A percentile compares a stretch with the other conserved stretches of the same genome.
phyloP scores from a whole-genome alignment of 2,329 filamentous ascomycete genomes.

The Hirsutella minnesotensis region DNA sequence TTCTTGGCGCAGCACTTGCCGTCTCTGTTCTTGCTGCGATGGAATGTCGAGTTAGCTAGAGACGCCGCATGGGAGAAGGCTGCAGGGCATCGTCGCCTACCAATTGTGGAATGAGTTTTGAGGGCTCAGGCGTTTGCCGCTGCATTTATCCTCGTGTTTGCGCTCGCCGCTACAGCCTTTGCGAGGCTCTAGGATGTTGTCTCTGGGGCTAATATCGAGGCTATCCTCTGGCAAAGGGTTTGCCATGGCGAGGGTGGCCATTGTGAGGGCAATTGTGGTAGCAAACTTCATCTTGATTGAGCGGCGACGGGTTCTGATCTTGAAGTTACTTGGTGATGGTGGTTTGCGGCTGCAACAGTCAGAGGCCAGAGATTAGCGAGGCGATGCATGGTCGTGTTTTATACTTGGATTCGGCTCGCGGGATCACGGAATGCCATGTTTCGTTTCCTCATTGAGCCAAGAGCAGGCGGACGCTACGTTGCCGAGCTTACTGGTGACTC shows the following conservation, averaged over 20 bases:
- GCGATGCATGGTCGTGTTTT: too few species aligned
- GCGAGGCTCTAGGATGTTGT: background rate
- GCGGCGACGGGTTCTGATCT: too few species aligned
- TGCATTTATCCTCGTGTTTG: background rate
- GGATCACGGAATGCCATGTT: too few species aligned
- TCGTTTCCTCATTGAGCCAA: too few species aligned
- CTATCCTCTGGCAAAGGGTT: background rate
- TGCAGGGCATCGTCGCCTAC: background rate
- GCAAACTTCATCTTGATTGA: conserved; percentile 1
- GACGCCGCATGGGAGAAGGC: background rate
- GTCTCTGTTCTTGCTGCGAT: background rate
- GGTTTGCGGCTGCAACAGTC: too few species aligned
- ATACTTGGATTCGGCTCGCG: too few species aligned
- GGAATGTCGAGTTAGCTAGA: background rate
- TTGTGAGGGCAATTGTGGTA: background rate
- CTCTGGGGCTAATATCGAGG: background rate
- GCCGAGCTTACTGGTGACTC: too few species aligned
- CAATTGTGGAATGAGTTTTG: conserved; percentile 2
- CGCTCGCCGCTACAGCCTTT: background rate
- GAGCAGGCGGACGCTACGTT: background rate
- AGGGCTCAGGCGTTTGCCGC: background rate
- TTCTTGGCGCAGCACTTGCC: conserved; percentile 3
- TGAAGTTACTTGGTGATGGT: too few species aligned
- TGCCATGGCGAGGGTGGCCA: background rate
- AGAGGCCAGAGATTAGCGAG: too few species aligned